Evolutionary conservation across 225 moss, liverwort and hornwort species (phyloP).

Genomic region (Physcomitrellopsis africana): DNA sequence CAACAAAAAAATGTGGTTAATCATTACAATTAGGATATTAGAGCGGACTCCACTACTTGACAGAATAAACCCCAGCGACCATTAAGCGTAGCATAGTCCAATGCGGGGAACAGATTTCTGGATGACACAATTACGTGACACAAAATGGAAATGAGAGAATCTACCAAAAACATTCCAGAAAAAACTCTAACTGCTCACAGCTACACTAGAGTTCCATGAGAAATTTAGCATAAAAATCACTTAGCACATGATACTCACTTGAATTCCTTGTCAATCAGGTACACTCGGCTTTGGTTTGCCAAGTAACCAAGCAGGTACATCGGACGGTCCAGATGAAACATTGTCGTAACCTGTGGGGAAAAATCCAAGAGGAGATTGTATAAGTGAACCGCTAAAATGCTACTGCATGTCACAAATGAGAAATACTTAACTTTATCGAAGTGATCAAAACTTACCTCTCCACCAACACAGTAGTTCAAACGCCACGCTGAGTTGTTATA

Average conservation of each 20-base stretch:
- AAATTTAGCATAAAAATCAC: neutral
- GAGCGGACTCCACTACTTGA: neutral
- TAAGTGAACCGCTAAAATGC: constrained; percentile 2
- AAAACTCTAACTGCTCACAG: neutral
- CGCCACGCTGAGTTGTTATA: constrained; percentile 80
- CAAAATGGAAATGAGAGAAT: neutral
- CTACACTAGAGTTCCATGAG: neutral
- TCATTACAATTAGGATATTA: neutral
- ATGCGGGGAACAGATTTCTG: neutral
- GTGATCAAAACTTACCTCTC: constrained; percentile 48
- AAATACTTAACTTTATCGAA: too few species aligned
- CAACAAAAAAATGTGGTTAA: constrained; percentile 3
- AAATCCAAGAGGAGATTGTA: constrained; percentile 5
- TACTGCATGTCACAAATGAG: constrained; percentile 9
- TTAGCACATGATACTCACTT: constrained; percentile 53
- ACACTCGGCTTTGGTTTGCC: constrained; percentile 87
- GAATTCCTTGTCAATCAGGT: constrained; percentile 91
- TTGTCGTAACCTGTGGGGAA: constrained; percentile 58
- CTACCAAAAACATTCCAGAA: neutral
- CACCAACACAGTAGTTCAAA: constrained; percentile 78
- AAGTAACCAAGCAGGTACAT: constrained; percentile 92
- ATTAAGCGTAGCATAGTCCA: neutral
- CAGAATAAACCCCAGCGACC: neutral
- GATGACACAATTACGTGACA: neutral
- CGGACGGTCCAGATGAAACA: constrained; percentile 88